Base-by-base conservation (phyloP, 2,329 filamentous ascomycete genomes). In the Dactylonectria estremocensis region DNA sequence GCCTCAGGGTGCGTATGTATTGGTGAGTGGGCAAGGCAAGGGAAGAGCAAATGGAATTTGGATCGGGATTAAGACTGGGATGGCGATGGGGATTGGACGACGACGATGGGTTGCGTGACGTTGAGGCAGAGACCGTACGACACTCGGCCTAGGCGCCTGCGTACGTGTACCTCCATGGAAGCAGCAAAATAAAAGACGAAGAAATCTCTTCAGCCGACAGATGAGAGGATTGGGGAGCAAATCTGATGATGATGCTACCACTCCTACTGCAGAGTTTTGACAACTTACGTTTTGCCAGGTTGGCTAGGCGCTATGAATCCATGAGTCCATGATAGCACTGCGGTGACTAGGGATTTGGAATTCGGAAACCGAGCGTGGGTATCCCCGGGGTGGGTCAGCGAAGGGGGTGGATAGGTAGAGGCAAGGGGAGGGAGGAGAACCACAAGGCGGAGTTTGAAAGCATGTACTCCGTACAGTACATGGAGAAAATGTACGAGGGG, bases 191-290 rank as follows among this genome's bases (percentile, higher is more conserved):
- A 31, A 28, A 49, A 37, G 57, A 50, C 24, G 18, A 55, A 54
- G 18, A 55, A 54, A 52, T 14, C 37, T 49, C 55, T 63, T 60
- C 49, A 64, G 37, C 46, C 50, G 52, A 35, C 59, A 53, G 57
- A 62, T 10, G 46, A 59, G 18, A 46, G 50, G 37, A 58, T 49
- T 37, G 45, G 65, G 31, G 53, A 64, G 45, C 37, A 53, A 61
- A 43, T 63, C 64, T 66, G 64, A 59, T 68, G 62, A 64, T 66
- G 52, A 40, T 65, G 57, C 49, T 69, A 64, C 66, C 63, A 68
- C 59, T 57, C 56, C 28, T 20, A 60, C 52, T 31, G 50, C 20
- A 66, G 56, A 57, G 61, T 45, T 60, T 53, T 62, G 37, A 61
- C 46, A 66, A 66, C 66, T 61, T 68, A 69, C 63, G 66, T 69